Base-by-base conservation (phyloP, 2,329 filamentous ascomycete species). In the Pestalotiopsis sp. region DNA sequence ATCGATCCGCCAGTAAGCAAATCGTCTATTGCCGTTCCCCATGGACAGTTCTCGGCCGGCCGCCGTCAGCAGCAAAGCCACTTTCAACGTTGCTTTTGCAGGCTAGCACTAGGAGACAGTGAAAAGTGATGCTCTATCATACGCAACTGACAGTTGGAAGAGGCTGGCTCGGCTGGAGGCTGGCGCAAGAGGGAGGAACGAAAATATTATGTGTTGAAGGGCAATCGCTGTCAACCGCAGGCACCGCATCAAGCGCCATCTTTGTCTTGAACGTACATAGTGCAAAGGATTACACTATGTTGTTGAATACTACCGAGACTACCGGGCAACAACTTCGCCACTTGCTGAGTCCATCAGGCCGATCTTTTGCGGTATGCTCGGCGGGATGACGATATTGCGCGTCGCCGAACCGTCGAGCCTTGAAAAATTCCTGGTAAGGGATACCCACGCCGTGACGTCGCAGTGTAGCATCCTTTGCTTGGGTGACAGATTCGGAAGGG, bases 401-500 rank as follows among this genome's bases (percentile, higher is more conserved):
- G 57, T 52, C 45, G 45, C 45, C 45, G 17, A 36, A 17, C 45
- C 45, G 45, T 52, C 45, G 45, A 52, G 45, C 45, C 45, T n/a
- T 7, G 45, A 52, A 36, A 36, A 36, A 52, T 52, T 52, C 45
- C 45, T 23, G 45, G 45, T 52, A 52, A 52, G 45, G 45, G 45
- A 27, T 59, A 27, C 57, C 57, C 31, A 39, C 31, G 31, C 59
- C 59, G 59, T 62, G 59, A 62, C 59, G 59, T 62, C 31, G 25
- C 9, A 39, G 36, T 27, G 59, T 36, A 38, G 31, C 59, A 62
- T 39, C 59, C 57, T 20, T 36, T 27, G 57, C 13, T 17, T 36
- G 11, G 23, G 23, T 59, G 57, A 36, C 57, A 59, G 57, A 17
- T 59, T 59, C 14, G 23, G 57, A 27, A 36, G 57, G 57, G 57